A percentile compares a stretch with the other conserved stretches of the same genome.
These are phyloP conservation scores for Yamadazyma blattariae DNA, from an alignment of 1,139 yeast genomes.

Conservation along the genomic window DNA sequence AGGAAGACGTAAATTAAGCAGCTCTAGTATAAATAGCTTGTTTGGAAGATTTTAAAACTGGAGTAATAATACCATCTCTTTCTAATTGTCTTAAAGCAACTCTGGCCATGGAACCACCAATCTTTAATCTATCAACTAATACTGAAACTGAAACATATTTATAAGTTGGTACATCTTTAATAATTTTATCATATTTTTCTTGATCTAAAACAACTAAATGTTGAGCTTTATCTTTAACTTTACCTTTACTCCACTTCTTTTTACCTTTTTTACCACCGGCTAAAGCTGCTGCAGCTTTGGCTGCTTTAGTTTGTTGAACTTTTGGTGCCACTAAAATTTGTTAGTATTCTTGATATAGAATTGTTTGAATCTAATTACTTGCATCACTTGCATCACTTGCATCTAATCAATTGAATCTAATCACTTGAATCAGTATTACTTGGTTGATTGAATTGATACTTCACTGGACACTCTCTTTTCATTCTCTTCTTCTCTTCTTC, in stretches of 20 bases:
- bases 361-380: no score
- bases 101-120: conserved; percentile 99
- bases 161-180: conserved; percentile 99
- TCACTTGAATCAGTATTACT: no score
- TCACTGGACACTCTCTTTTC: no score
- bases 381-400: no score
- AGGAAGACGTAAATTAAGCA: no score
- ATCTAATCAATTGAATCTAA: no score
- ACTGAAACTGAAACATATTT: conserved; percentile 98
- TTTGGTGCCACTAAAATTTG: conserved; percentile 89
- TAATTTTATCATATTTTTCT: conserved; percentile 98
- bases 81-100: conserved; percentile 96
- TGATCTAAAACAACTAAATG: conserved; percentile 97
- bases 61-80: conserved; percentile 91
- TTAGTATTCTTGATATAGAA: no score
- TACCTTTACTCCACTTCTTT: conserved; percentile 99
- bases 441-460: no score
- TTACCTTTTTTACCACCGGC: conserved; percentile 99
- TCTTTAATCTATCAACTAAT: conserved; percentile 98
- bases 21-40: conserved; percentile 96
- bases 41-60: conserved; percentile 93
- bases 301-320: conserved; percentile 98
- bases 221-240: conserved; percentile 99
- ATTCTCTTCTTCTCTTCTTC: no score
- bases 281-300: conserved; percentile 99